Evolutionary conservation across 768 basidiomycete genomes (phyloP).

Genomic region (Suillus hirtellus): DNA sequence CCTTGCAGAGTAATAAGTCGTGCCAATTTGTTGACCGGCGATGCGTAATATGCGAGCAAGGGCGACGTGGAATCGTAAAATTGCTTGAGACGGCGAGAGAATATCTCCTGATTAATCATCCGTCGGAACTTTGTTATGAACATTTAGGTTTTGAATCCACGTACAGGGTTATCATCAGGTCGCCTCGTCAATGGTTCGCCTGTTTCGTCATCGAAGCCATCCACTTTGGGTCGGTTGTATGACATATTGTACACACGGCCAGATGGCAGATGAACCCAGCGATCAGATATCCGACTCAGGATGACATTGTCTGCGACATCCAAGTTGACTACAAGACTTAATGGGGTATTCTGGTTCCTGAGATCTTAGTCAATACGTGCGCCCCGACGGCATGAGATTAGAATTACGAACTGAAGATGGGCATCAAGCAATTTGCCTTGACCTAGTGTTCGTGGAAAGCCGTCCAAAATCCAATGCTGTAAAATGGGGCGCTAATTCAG

Average conservation of each 20-base stretch:
- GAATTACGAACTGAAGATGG: constrained; percentile 61
- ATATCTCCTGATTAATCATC: constrained; percentile 58
- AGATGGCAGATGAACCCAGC: constrained; percentile 86
- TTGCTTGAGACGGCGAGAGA: constrained; percentile 69
- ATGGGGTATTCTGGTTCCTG: constrained; percentile 62
- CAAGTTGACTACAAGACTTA: constrained; percentile 83
- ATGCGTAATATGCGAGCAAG: constrained; percentile 69
- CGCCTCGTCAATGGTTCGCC: constrained; percentile 87
- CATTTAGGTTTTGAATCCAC: constrained; percentile 28
- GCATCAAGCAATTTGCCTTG: constrained; percentile 80
- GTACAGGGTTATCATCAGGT: constrained; percentile 86
- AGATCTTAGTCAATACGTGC: constrained; percentile 3
- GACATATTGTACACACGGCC: constrained; percentile 89
- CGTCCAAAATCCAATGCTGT: constrained; percentile 91
- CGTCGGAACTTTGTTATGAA: constrained; percentile 7
- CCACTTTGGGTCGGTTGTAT: constrained; percentile 80
- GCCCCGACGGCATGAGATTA: not conserved
- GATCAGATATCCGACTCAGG: constrained; percentile 82
- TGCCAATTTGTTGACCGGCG: constrained; percentile 37
- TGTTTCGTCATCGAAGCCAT: constrained; percentile 82
- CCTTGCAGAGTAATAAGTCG: constrained; percentile 64
- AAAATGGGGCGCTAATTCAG: not conserved
- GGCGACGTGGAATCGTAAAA: constrained; percentile 84
- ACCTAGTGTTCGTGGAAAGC: constrained; percentile 87
- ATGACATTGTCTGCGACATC: constrained; percentile 89